A percentile compares a stretch with the other conserved stretches of the same genome.
phyloP scores from a whole-genome alignment of 441 rosid species.

The Erysimum pusillum region DNA sequence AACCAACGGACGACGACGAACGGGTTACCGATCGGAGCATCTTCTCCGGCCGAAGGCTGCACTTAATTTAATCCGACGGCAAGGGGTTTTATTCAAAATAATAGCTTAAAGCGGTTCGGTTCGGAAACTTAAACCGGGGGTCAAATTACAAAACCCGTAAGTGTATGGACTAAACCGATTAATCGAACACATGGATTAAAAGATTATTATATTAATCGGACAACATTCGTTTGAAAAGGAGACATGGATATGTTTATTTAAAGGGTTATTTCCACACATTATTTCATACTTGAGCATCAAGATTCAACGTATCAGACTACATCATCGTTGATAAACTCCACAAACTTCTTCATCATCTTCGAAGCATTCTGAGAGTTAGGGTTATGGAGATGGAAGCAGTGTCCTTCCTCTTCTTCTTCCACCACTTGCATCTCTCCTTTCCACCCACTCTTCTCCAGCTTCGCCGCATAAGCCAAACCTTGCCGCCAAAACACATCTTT shows the following conservation, averaged over 20 bases:
- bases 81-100: neutral
- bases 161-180: no score
- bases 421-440: constrained; percentile 48
- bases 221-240: no score
- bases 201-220: no score
- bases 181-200: no score
- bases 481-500: constrained; percentile 49
- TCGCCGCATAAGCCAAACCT: constrained; percentile 52
- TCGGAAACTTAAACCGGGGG: no score
- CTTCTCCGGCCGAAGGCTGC: constrained; percentile 33
- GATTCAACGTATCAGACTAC: neutral
- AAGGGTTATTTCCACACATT: no score
- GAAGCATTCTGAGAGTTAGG: constrained; percentile 45
- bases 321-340: constrained; percentile 42
- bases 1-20: constrained; percentile 48
- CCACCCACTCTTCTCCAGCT: constrained; percentile 54
- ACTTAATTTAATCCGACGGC: neutral
- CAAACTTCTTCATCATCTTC: constrained; percentile 45
- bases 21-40: constrained; percentile 60
- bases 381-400: constrained; percentile 49
- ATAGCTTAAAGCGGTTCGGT: neutral
- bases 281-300: neutral
- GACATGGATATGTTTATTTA: no score
- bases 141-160: no score
- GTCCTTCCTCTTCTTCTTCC: constrained; percentile 53